Evolutionary conservation across 768 basidiomycete species (phyloP).

Genomic region (Calocybe gangraenosa): DNA sequence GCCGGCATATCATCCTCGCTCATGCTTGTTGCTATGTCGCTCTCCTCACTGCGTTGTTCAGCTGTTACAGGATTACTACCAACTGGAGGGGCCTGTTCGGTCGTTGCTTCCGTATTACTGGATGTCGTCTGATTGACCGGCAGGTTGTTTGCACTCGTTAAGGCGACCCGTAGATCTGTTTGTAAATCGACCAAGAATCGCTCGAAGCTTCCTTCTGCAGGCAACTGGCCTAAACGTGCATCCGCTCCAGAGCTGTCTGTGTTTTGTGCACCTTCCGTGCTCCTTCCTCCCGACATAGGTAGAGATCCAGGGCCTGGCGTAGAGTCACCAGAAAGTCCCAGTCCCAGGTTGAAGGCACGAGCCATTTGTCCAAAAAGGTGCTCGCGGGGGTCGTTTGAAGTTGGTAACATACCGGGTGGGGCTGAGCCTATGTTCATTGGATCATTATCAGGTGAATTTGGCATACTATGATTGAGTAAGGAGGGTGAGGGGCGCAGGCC

Average conservation of each 20-base stretch:
- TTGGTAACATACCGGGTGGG: not conserved
- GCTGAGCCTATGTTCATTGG: conserved; percentile 2
- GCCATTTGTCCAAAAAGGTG: conserved; percentile 80
- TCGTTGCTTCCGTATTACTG: not conserved
- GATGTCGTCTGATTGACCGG: not conserved
- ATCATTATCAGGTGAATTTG: conserved; percentile 5
- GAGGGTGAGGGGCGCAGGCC: conserved; percentile 38
- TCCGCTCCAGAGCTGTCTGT: not conserved
- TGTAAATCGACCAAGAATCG: conserved; percentile 79
- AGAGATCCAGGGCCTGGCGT: conserved; percentile 9
- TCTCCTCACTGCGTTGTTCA: not conserved
- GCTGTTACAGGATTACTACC: not conserved
- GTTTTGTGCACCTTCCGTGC: not conserved
- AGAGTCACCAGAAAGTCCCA: conserved; percentile 39
- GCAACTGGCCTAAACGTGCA: conserved; percentile 17
- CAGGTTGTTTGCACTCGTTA: conserved; percentile 29
- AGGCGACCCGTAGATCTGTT: conserved; percentile 59
- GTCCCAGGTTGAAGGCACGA: conserved; percentile 70
- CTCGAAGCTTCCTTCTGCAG: conserved; percentile 70
- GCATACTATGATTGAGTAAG: not conserved
- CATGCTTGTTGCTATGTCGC: not conserved
- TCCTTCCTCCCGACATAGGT: conserved; percentile 3
- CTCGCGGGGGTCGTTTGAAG: conserved; percentile 52
- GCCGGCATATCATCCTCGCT: conserved; percentile 23
- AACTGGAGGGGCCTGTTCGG: not conserved